Base-by-base conservation (phyloP, 1,284 basidiomycete genomes). In the Omphalotus olearius region DNA sequence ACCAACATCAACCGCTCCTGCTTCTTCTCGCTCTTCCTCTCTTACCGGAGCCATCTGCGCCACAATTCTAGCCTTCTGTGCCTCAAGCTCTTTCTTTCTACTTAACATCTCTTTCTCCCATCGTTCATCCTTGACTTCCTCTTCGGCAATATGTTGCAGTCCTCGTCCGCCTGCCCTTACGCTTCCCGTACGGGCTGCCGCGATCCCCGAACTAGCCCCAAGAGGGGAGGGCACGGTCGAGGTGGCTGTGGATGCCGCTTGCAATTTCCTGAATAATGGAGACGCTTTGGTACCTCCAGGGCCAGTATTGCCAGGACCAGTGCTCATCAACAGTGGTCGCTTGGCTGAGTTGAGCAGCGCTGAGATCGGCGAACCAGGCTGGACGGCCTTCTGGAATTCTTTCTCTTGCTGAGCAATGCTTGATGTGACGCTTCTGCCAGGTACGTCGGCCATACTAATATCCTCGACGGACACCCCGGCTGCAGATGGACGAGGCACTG, bases 361-460 rank as follows among this genome's bases (percentile, higher is more conserved):
- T 17, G 92, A 93, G 55, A 99, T 96, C 0, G 97, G 96, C 58
- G 87, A 91, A 47, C 92, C 93, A 3, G 96, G 97, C 64, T 95
- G 91, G 3, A 98, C 91, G 1, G 94, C 97, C 60, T 89, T 87
- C 71, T 93, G 86, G 82, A 97, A 96, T 68, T 98, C 95, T 63
- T 89, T 85, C 78, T 99, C 95, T 66, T 95, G 91, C 61, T 93
- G 88, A 4, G 86, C 82, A 56, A 91, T 84, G 47, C 74, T 85
- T 5, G 77, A 78, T 2, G 76, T 80, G 36, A 75, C 71, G 18
- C 70, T 75, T 61, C 72, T 62, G 14, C 62, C 41, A 23, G 56
- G 56, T n/a, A 47, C 54, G 39, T 57, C 59, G 16, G 54, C 45
- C 1, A 47, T 33, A 44, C 59, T 38, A 44, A 40, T 26, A n/a